Base-by-base conservation (phyloP, 2,329 filamentous ascomycete species). In the Fusarium sp. region DNA sequence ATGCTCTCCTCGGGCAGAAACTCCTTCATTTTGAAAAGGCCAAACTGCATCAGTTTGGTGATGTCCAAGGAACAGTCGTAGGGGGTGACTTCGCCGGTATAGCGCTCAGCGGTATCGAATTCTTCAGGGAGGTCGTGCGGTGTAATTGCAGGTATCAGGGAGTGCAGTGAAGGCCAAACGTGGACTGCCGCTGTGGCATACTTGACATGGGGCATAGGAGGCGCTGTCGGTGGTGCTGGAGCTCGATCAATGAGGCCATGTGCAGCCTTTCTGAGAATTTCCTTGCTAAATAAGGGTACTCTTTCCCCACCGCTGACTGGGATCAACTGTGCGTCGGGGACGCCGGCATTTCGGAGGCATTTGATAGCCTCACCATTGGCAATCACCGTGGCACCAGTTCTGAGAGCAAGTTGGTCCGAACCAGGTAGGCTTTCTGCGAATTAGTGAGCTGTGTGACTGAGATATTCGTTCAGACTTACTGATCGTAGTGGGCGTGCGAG, bases 401-500 rank as follows among this genome's bases (percentile, higher is more conserved):
- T 37, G 0, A 50, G 21, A 32, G 57, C 57, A 0, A 60, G n/a
- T 33, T 50, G 43, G 18, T 60, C 57, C 2, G 43, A 13, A 2
- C 57, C 57, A 12, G 57, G 57, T 2, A 60, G 57, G 25, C 42
- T 57, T 4, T 2, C 2, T 35, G 25, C 5, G 4, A 2, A n/a
- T 54, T 42, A 54, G 25, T 3, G n/a, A 9, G 12, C 35, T 10
- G 4, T 3, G 23, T 12, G 6, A 18, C 15, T 18, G 16, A 15
- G 6, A 47, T n/a, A 3, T 9, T 30, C 15, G 19, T 1, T 49
- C 2, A 12, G 19, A 40, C 57, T 3, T 8, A 52, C 44, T 60
- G 57, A n/a, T 60, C 44, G 18, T 28, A 60, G 19, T 60, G 44
- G 25, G 57, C 57, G 6, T 60, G 57, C 6, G 57, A 42, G 25